Evolutionary conservation across 2,329 filamentous ascomycete species (phyloP).

Genomic region (Epichloe sp.): DNA sequence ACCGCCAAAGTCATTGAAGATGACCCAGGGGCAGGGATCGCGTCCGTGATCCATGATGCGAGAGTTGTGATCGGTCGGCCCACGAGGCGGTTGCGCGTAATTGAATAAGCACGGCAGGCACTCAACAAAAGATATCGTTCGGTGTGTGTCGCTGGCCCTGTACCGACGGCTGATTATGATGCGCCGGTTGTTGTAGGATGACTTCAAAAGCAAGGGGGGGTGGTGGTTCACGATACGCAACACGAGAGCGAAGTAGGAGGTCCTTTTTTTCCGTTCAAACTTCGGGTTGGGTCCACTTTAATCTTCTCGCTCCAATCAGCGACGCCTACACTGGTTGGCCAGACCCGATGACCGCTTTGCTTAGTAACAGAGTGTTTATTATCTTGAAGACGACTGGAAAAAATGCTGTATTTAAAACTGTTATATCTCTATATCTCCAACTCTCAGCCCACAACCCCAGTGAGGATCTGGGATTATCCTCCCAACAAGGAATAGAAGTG

Average conservation of each 20-base stretch:
- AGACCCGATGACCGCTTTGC: background rate
- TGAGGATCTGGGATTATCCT: too few relatives aligned
- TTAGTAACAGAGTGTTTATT: background rate
- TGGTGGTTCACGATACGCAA: background rate
- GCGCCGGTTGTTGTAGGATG: background rate
- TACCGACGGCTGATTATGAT: background rate
- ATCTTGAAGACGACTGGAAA: too few relatives aligned
- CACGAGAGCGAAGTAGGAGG: background rate
- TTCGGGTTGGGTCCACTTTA: background rate
- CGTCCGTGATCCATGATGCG: constrained; percentile 80
- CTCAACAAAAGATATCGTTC: background rate
- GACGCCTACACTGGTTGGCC: background rate
- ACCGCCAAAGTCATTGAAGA: constrained; percentile 93
- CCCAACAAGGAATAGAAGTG: too few relatives aligned
- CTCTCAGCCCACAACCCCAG: too few relatives aligned
- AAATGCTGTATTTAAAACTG: too few relatives aligned
- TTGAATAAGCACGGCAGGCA: background rate
- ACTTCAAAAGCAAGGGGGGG: background rate
- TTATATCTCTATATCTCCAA: too few relatives aligned
- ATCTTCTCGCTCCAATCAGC: background rate
- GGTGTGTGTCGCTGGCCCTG: background rate
- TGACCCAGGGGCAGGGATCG: constrained; percentile 94
- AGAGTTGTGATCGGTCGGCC: background rate
- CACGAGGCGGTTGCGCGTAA: background rate
- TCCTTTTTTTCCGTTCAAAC: background rate